phyloP scores from a whole-genome alignment of 2,329 filamentous ascomycete species.

The Fusarium floridanum region DNA sequence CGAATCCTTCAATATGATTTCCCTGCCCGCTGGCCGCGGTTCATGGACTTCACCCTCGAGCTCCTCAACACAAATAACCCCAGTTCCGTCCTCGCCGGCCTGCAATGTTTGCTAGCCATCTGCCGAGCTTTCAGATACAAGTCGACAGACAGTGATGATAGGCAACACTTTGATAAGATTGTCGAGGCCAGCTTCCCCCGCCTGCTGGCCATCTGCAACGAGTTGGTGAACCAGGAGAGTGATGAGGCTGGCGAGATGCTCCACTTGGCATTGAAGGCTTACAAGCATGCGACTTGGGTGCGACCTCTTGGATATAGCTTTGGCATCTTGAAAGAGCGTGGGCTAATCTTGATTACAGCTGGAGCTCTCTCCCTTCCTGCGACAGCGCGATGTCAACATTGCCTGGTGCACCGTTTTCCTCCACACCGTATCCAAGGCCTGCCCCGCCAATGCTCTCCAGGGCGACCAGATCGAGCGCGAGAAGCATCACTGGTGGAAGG shows the following conservation, averaged over 20 bases:
- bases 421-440: constrained; percentile 86
- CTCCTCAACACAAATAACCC: constrained; percentile 89
- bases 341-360: constrained; percentile 69
- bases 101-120: constrained; percentile 94
- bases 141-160: constrained; percentile 77
- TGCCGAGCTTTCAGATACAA: constrained; percentile 98
- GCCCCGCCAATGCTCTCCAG: constrained; percentile 85
- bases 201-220: constrained; percentile 86
- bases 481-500: constrained; percentile 98
- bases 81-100: constrained; percentile 87
- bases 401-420: constrained; percentile 98
- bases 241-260: constrained; percentile 97
- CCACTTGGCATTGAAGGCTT: constrained; percentile 93
- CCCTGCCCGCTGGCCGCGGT: constrained; percentile 92
- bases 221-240: constrained; percentile 89
- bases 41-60: constrained; percentile 92
- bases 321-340: neutral
- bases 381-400: constrained; percentile 85
- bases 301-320: constrained; percentile 25
- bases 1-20: constrained; percentile 98
- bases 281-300: constrained; percentile 98
- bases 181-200: constrained; percentile 92
- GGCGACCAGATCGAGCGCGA: constrained; percentile 88
- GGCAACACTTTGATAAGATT: constrained; percentile 93
- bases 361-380: constrained; percentile 83